These are phyloP conservation scores for Colletotrichum sp. DNA, from an alignment of 2,329 filamentous ascomycete genomes.

Conservation along the genomic window DNA sequence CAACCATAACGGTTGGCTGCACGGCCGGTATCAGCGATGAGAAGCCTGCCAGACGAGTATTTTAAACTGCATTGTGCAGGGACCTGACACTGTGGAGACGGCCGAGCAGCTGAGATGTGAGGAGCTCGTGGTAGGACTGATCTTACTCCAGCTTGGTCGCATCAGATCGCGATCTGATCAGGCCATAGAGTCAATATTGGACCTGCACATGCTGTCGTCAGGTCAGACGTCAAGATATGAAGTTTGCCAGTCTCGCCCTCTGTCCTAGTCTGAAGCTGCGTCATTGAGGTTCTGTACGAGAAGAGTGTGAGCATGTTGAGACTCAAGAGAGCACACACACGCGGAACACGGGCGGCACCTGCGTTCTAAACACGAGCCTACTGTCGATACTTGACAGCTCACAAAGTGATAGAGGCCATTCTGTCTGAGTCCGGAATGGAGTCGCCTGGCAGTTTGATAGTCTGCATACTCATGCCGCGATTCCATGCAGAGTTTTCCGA, in stretches of 20 bases:
- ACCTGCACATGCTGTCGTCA: background rate
- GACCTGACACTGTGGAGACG: conserved; percentile 11
- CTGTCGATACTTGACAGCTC: conserved; percentile 13
- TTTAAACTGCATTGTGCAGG: conserved; percentile 21
- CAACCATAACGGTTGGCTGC: conserved; percentile 7
- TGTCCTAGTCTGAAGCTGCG: background rate
- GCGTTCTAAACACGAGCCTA: background rate
- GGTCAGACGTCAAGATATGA: background rate
- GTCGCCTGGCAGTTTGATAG: background rate
- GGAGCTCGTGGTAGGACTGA: conserved; percentile 1
- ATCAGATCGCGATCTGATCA: conserved; percentile 14
- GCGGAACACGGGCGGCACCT: background rate
- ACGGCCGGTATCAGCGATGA: conserved; percentile 3
- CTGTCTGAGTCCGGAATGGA: conserved; percentile 4
- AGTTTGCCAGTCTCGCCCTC: background rate
- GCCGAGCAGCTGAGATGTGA: conserved; percentile 14
- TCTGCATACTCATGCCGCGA: conserved; percentile 16
- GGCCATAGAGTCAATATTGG: background rate
- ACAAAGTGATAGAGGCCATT: conserved; percentile 6
- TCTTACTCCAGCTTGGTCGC: conserved; percentile 5
- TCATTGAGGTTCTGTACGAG: conserved; percentile 1
- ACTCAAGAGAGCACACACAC: background rate
- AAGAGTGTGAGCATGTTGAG: background rate
- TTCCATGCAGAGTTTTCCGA: conserved; percentile 21
- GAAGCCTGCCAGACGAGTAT: background rate